Conservation (phyloP, 2,329 filamentous ascomycete species). For the Alternaria rosae region DNA sequence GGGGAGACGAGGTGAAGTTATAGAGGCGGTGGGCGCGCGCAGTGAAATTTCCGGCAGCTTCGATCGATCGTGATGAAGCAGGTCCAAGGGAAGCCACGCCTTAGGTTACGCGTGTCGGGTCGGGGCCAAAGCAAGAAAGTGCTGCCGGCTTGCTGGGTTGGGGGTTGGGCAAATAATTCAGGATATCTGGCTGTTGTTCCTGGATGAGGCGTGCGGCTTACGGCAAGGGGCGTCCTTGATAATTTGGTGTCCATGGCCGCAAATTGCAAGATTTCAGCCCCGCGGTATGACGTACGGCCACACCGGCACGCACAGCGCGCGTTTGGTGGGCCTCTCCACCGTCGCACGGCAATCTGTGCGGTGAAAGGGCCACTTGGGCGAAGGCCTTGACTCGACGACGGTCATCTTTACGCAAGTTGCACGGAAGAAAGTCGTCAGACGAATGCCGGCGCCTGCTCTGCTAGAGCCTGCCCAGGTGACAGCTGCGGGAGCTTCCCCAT, state of each 20-base stretch:
- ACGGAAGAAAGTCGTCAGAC: slow-evolving; percentile 1
- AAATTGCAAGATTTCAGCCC: slow-evolving; percentile 19
- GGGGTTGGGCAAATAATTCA: not conserved
- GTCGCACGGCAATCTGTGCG: slow-evolving; percentile 5
- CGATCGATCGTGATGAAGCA: slow-evolving; percentile 16
- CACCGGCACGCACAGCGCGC: slow-evolving; percentile 7
- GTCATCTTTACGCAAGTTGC: slow-evolving; percentile 13
- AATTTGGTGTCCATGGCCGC: slow-evolving; percentile 6
- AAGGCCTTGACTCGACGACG: slow-evolving; percentile 3
- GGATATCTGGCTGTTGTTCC: slow-evolving; percentile 21
- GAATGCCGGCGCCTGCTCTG: not conserved
- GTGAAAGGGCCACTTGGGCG: too few relatives aligned
- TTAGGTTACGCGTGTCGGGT: slow-evolving; percentile 3
- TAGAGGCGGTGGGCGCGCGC: slow-evolving; percentile 9
- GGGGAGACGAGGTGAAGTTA: slow-evolving; percentile 8
- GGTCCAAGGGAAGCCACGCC: slow-evolving; percentile 7
- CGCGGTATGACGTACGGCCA: slow-evolving; percentile 20
- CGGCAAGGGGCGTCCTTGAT: slow-evolving; percentile 6
- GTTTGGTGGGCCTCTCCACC: slow-evolving; percentile 14
- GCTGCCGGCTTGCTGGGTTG: not conserved
- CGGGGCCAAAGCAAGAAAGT: slow-evolving; percentile 10
- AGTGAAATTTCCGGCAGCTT: slow-evolving; percentile 19
- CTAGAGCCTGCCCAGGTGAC: not conserved
- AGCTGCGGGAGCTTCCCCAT: slow-evolving; percentile 3
- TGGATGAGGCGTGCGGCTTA: slow-evolving; percentile 11